These are phyloP conservation scores for Larix kaempferi DNA, from an alignment of 75 land plant species.

Conservation along the genomic window DNA sequence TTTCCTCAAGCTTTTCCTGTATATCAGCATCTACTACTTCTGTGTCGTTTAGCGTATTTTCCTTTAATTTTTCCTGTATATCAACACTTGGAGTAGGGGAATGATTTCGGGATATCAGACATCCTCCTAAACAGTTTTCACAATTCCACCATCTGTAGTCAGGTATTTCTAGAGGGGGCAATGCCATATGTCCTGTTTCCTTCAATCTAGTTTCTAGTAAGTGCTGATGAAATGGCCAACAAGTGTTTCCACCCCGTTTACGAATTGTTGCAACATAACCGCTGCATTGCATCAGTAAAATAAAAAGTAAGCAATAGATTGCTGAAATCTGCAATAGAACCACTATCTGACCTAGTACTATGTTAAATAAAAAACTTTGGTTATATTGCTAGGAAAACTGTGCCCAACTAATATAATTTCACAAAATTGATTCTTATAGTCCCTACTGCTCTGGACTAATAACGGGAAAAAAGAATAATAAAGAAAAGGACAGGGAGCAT, in stretches of 20 bases:
- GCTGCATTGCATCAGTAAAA: neutral
- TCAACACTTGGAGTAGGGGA: neutral
- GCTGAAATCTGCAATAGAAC: neutral
- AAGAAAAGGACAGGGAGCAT: neutral
- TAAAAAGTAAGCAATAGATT: neutral
- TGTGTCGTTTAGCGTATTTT: neutral
- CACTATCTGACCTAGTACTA: neutral
- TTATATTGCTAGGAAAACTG: too few relatives aligned
- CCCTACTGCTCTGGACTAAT: too few relatives aligned
- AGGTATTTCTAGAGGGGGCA: conserved; percentile 1
- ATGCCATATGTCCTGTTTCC: neutral
- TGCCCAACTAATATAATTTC: too few relatives aligned
- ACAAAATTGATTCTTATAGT: too few relatives aligned
- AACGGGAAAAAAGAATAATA: neutral
- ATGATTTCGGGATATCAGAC: neutral
- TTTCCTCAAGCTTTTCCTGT: neutral
- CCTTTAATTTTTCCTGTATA: neutral
- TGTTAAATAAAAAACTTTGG: too few relatives aligned
- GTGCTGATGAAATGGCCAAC: conserved; percentile 11
- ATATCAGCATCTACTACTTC: neutral
- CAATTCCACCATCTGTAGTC: conserved; percentile 6
- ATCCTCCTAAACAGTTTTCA: conserved; percentile 1
- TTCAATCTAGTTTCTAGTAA: conserved; percentile 4
- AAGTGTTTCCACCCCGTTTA: neutral
- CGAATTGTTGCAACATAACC: conserved; percentile 3